Evolutionary conservation across 352 stramenopile genomes (phyloP).

Genomic region (Phytophthora pinifolia): DNA sequence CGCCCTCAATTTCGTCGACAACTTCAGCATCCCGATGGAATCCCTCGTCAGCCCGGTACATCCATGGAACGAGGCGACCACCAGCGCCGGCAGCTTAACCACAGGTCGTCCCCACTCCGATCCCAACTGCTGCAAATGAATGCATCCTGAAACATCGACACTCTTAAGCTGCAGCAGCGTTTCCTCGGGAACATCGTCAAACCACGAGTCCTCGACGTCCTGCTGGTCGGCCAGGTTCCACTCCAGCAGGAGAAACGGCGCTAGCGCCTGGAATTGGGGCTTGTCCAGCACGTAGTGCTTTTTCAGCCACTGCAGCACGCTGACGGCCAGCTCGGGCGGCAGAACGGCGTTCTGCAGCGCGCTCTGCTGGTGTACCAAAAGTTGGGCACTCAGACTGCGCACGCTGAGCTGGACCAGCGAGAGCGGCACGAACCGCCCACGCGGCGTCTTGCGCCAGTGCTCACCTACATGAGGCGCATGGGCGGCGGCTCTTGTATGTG

Average conservation of each 20-base stretch:
- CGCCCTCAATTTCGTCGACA: conserved; percentile 52
- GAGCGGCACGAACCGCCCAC: conserved; percentile 43
- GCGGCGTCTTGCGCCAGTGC: conserved; percentile 45
- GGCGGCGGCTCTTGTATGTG: neutral
- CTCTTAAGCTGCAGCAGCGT: conserved; percentile 53
- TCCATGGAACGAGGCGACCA: conserved; percentile 50
- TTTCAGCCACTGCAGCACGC: conserved; percentile 55
- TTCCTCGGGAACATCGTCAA: conserved; percentile 45
- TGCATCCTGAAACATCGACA: conserved; percentile 60
- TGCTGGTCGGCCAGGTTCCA: conserved; percentile 54
- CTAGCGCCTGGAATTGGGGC: conserved; percentile 54
- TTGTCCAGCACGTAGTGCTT: conserved; percentile 54
- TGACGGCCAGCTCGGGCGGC: conserved; percentile 43
- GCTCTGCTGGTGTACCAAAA: conserved; percentile 36
- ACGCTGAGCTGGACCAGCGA: conserved; percentile 62
- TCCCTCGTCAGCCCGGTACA: conserved; percentile 46
- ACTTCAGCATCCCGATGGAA: conserved; percentile 54
- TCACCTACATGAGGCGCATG: conserved; percentile 44
- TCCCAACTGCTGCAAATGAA: conserved; percentile 51
- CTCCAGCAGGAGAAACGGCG: conserved; percentile 53
- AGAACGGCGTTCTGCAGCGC: conserved; percentile 24
- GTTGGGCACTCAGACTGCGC: conserved; percentile 45
- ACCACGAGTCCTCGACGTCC: conserved; percentile 68
- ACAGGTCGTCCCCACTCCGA: conserved; percentile 24
- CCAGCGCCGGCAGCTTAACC: conserved; percentile 47